These are phyloP conservation scores for Globisporangium parvum DNA, from an alignment of 352 stramenopile genomes.

Conservation along the genomic window DNA sequence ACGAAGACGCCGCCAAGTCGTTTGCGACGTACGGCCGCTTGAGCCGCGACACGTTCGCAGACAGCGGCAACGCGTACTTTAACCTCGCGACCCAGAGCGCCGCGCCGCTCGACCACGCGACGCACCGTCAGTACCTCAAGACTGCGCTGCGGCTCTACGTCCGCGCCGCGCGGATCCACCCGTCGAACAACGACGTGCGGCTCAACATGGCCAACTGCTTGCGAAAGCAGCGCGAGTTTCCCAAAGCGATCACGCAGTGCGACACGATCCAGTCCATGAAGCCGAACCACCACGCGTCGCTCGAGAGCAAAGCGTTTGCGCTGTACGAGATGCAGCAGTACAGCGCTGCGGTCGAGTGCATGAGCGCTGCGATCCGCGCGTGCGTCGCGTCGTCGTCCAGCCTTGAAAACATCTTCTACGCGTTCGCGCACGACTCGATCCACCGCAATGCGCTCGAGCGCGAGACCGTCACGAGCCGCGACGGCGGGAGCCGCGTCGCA, in stretches of 20 bases:
- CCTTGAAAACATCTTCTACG: slow-evolving; percentile 61
- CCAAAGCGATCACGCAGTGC: slow-evolving; percentile 46
- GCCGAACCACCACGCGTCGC: slow-evolving; percentile 38
- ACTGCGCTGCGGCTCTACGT: slow-evolving; percentile 66
- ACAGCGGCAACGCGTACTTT: slow-evolving; percentile 76
- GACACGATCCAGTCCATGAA: slow-evolving; percentile 33
- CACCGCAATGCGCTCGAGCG: slow-evolving; percentile 51
- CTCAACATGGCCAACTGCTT: slow-evolving; percentile 71
- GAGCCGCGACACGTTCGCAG: slow-evolving; percentile 55
- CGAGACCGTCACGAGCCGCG: slow-evolving; percentile 33
- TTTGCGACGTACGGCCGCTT: slow-evolving; percentile 59
- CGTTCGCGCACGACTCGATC: slow-evolving; percentile 42
- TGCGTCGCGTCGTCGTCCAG: slow-evolving; percentile 54
- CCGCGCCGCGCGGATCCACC: slow-evolving; percentile 49
- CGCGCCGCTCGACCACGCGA: slow-evolving; percentile 27
- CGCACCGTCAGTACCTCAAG: slow-evolving; percentile 34
- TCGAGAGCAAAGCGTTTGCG: slow-evolving; percentile 59
- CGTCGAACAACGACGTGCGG: slow-evolving; percentile 47
- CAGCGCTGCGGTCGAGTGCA: slow-evolving; percentile 42
- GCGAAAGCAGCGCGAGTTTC: slow-evolving; percentile 33
- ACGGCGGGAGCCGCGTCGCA: background rate
- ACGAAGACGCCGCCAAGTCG: slow-evolving; percentile 51
- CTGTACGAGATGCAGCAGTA: slow-evolving; percentile 41
- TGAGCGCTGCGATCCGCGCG: slow-evolving; percentile 46
- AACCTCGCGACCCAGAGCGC: slow-evolving; percentile 43